Percentiles rank a stretch among this genome's conserved stretches.
These are phyloP conservation scores for Aspergillus vadensis DNA, from an alignment of 2,329 filamentous ascomycete genomes.

Conservation along the genomic window DNA sequence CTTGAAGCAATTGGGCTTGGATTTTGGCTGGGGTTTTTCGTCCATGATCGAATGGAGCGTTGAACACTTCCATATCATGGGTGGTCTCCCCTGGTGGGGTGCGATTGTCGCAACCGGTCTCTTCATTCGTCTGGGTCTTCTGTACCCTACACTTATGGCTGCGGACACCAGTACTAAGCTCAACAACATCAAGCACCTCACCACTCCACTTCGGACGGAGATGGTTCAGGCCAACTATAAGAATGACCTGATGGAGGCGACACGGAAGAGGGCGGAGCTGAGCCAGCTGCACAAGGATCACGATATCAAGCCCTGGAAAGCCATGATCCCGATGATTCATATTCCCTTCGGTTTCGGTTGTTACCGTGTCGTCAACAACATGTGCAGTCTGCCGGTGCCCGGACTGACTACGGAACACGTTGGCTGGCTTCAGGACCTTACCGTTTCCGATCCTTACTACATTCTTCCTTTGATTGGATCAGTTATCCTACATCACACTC, in stretches of 20 bases:
- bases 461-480: constrained; percentile 68
- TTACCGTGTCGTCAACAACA: constrained; percentile 74
- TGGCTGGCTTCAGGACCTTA: constrained; percentile 79
- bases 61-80: constrained; percentile 79
- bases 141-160: constrained; percentile 65
- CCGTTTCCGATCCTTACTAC: constrained; percentile 73
- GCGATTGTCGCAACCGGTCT: constrained; percentile 69
- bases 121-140: constrained; percentile 63
- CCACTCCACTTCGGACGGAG: constrained; percentile 58
- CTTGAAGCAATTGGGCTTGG: constrained; percentile 76
- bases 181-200: constrained; percentile 60
- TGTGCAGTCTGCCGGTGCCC: constrained; percentile 78
- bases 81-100: constrained; percentile 78
- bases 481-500: constrained; percentile 57
- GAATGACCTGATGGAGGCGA: constrained; percentile 52
- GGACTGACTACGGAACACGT: constrained; percentile 70
- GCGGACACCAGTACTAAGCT: constrained; percentile 66
- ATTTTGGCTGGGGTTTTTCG: constrained; percentile 83
- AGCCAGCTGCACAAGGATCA: constrained; percentile 53
- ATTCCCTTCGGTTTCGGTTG: constrained; percentile 76
- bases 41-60: constrained; percentile 71
- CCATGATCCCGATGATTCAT: constrained; percentile 62
- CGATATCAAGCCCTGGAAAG: constrained; percentile 56
- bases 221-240: constrained; percentile 50
- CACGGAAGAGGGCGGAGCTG: constrained; percentile 54